A percentile compares a stretch with the other conserved stretches of the same genome.
Evolutionary conservation across 75 land plant species (phyloP).

Genomic region (Isoetes taiwanensis): DNA sequence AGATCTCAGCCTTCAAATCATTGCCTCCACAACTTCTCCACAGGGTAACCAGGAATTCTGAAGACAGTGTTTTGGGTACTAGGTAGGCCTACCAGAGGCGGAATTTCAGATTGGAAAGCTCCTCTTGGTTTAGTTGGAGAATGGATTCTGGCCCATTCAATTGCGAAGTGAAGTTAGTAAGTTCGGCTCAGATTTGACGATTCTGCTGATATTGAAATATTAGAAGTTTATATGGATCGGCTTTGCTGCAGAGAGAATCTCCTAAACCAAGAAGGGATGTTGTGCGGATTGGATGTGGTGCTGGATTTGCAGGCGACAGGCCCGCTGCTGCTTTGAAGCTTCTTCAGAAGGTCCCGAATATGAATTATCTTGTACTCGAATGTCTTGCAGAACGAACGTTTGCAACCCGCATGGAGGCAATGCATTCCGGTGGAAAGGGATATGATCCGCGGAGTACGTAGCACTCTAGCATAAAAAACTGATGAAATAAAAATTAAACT

Average conservation of each 20-base stretch:
- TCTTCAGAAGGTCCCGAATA: conserved; percentile 41
- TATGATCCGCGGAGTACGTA: conserved; percentile 79
- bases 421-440: conserved; percentile 68
- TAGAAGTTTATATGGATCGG: too few relatives aligned
- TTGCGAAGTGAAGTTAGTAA: too few relatives aligned
- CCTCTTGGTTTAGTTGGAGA: too few relatives aligned
- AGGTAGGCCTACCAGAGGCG: too few relatives aligned
- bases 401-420: conserved; percentile 48
- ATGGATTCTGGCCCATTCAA: too few relatives aligned
- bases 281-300: conserved; percentile 78
- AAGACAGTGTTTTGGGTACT: too few relatives aligned
- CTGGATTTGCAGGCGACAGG: conserved; percentile 88
- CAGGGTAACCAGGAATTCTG: too few relatives aligned
- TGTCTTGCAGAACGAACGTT: conserved; percentile 88
- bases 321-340: conserved; percentile 68
- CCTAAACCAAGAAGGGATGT: conserved; percentile 43
- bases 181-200: too few relatives aligned
- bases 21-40: too few relatives aligned
- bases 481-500: not conserved
- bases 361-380: conserved; percentile 79
- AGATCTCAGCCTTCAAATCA: too few relatives aligned
- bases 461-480: not conserved
- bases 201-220: too few relatives aligned
- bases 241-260: conserved; percentile 34
- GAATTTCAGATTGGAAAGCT: too few relatives aligned